Percentiles rank a stretch among this genome's conserved stretches.
phyloP scores from a whole-genome alignment of 208 protist species.

The Acanthamoeba royreba region DNA sequence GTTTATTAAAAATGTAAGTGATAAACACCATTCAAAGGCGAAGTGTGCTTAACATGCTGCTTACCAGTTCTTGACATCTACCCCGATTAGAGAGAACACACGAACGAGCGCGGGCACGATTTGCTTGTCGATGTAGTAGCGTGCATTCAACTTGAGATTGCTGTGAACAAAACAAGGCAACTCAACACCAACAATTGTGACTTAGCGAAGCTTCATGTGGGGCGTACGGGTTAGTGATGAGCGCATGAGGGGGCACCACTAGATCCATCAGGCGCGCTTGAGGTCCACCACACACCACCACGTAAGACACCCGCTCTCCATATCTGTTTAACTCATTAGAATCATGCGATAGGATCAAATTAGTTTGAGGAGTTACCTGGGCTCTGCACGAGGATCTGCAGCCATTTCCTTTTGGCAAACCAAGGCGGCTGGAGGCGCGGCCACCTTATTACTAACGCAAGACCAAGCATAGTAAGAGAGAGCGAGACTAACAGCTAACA shows the following conservation, averaged over 20 bases:
- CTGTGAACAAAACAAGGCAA: neutral
- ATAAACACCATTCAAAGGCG: too few species aligned
- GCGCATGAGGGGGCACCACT: slow-evolving; percentile 66
- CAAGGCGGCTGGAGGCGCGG: slow-evolving; percentile 59
- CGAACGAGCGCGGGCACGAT: slow-evolving; percentile 82
- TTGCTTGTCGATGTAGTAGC: slow-evolving; percentile 89
- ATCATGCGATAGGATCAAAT: neutral
- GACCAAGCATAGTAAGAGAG: neutral
- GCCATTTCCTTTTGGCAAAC: slow-evolving; percentile 58
- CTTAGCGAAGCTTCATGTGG: too few species aligned
- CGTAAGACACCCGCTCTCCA: slow-evolving; percentile 74
- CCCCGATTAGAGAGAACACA: slow-evolving; percentile 71
- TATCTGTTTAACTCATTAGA: neutral
- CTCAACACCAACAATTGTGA: neutral
- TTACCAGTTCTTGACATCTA: slow-evolving; percentile 67
- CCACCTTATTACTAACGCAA: neutral
- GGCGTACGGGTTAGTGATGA: slow-evolving; percentile 12
- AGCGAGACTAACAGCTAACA: neutral
- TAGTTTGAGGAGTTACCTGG: slow-evolving; percentile 47
- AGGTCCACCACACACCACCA: slow-evolving; percentile 78
- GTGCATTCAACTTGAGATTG: slow-evolving; percentile 56
- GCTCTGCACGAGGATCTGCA: slow-evolving; percentile 72
- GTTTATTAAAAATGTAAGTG: too few species aligned
- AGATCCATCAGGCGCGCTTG: slow-evolving; percentile 77
- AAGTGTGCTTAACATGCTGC: neutral